A percentile compares a stretch with the other conserved stretches of the same genome.
These are phyloP conservation scores for Acorus gramineus DNA, from an alignment of 106 monocot species.

Conservation along the genomic window DNA sequence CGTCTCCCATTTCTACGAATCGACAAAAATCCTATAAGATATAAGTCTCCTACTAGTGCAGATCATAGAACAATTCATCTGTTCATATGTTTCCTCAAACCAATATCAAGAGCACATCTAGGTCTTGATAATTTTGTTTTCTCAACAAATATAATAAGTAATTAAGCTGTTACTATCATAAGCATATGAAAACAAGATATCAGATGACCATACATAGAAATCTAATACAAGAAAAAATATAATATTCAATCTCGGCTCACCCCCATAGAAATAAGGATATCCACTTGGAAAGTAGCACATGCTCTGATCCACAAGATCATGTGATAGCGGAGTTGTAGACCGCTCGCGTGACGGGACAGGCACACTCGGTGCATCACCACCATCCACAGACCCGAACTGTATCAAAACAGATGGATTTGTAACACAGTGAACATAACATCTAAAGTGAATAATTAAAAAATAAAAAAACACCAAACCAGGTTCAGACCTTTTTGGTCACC, in stretches of 20 bases:
- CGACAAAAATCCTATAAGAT: too few species aligned
- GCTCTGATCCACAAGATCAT: constrained; percentile 31
- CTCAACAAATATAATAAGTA: too few species aligned
- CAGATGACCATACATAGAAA: background rate
- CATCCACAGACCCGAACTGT: constrained; percentile 14
- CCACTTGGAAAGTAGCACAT: constrained; percentile 41
- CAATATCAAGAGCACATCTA: too few species aligned
- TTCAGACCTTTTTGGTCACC: constrained; percentile 34
- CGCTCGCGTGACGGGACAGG: constrained; percentile 14
- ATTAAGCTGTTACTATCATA: too few species aligned
- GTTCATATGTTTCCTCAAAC: too few species aligned
- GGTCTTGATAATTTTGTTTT: too few species aligned
- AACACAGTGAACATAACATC: background rate
- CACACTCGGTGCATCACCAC: constrained; percentile 12
- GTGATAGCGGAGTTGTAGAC: constrained; percentile 37
- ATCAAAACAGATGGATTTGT: constrained; percentile 10
- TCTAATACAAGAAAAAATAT: background rate
- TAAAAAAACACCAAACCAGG: background rate
- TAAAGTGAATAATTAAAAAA: background rate
- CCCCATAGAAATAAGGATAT: constrained; percentile 43
- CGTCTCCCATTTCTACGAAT: too few species aligned
- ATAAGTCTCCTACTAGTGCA: too few species aligned
- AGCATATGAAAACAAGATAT: too few species aligned
- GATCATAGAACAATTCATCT: too few species aligned
- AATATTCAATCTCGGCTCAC: too few species aligned